phyloP scores from a whole-genome alignment of 176 grass and related monocot genomes.

The Coix lacrymajobi region DNA sequence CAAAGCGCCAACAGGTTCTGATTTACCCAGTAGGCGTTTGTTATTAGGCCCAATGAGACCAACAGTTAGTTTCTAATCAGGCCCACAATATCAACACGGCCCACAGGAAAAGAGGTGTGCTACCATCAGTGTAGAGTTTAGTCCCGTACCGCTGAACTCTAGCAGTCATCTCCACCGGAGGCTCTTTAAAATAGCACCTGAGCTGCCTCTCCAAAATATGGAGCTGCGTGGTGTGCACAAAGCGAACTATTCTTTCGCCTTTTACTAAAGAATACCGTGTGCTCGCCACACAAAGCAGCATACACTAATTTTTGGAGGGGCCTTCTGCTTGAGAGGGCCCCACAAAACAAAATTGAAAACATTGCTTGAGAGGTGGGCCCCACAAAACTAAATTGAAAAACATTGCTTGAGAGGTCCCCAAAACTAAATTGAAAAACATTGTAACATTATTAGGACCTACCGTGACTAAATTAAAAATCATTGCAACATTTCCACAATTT shows the following conservation, averaged over 20 bases:
- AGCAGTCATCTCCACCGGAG: background rate
- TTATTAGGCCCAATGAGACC: background rate
- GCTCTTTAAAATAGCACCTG: background rate
- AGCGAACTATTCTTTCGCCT: constrained; percentile 62
- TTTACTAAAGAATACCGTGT: constrained; percentile 77
- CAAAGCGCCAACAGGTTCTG: background rate
- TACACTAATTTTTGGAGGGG: constrained; percentile 21
- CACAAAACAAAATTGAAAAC: background rate
- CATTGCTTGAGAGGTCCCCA: too few species aligned
- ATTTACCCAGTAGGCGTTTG: background rate
- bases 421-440: too few species aligned
- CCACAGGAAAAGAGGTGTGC: background rate
- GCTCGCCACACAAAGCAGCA: constrained; percentile 20
- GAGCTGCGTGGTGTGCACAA: constrained; percentile 32
- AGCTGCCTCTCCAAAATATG: fast-evolving
- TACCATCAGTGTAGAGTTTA: constrained; percentile 10
- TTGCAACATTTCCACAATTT: too few species aligned
- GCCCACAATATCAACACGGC: background rate
- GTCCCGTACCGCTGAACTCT: constrained; percentile 7
- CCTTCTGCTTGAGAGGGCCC: constrained; percentile 5
- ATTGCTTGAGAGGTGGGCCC: too few species aligned
- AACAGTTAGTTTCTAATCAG: background rate
- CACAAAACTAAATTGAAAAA: too few species aligned
- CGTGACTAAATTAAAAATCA: too few species aligned
- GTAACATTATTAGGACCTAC: too few species aligned